Base-by-base conservation (phyloP, 306 rosid species). In the Mimosa bimucronata region DNA sequence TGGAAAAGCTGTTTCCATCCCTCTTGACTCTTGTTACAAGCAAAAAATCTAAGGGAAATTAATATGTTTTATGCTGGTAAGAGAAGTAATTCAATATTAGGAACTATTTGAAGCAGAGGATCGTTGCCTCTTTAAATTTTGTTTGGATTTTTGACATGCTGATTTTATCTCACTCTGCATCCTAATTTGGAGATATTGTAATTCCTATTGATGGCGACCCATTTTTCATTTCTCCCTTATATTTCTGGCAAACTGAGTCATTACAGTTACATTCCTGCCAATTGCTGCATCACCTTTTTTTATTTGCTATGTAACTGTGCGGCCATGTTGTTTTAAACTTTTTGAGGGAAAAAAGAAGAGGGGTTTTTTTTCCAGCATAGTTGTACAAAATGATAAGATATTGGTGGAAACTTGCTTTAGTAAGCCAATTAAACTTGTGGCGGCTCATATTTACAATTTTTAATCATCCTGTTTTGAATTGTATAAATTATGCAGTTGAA, bases 391-490 rank as follows among this genome's bases (percentile, higher is more conserved):
- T 75, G 26, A 15, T 6, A 10, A 64, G 40, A 26, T 37, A 4
- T 42, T 8, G 46, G 69, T 8, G 11, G 70, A 15, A 60, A 44
- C 29, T 11, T 64, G 30, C 21, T 64, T 42, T 15, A 38, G 66
- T 0, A 44, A 26, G 71, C 37, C 16, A 48, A 48, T 41, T 9
- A 23, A 26, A 41, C 41, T 60, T 9, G 26, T 40, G 55, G 29
- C n/a, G 2, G 31, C 15, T n/a, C 55, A 21, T 74, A 53, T 65
- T 66, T 66, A n/a, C 75, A 45, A 34, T 23, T 18, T 80, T 30
- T 66, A 65, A 25, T 44, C 73, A 44, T 52, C 67, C 66, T 38
- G 23, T 26, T 69, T 70, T 79, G 81, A 70, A 65, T 79, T 75
- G 44, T 79, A n/a, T 66, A 21, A 48, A 74, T 69, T n/a, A 30